Percentiles rank a stretch among this genome's conserved stretches.
Conservation (phyloP, 805 yeast genomes). For the Candida broadrunensis region DNA sequence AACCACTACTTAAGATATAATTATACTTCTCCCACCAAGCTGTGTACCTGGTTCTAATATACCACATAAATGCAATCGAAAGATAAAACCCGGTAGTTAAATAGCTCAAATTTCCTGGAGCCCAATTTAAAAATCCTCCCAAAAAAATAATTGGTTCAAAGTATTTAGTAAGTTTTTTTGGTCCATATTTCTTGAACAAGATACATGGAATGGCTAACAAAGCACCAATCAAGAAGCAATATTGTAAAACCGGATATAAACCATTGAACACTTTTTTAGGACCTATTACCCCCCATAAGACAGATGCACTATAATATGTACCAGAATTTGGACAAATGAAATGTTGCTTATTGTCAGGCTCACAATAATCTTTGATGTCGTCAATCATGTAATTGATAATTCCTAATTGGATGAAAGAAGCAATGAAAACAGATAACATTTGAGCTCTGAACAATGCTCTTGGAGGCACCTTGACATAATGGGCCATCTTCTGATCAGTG, state of each 20-base stretch:
- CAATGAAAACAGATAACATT: constrained; percentile 17
- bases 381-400: constrained; percentile 17
- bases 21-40: constrained; percentile 69
- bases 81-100: constrained; percentile 53
- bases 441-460: constrained; percentile 36
- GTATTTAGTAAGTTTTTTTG: constrained; percentile 12
- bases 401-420: constrained; percentile 19
- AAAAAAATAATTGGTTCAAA: constrained; percentile 52
- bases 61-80: constrained; percentile 51
- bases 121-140: constrained; percentile 41
- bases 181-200: constrained; percentile 14
- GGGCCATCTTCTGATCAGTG: constrained; percentile 30
- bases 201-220: constrained; percentile 17
- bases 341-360: constrained; percentile 16
- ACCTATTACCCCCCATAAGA: constrained; percentile 50
- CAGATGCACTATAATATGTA: constrained; percentile 45
- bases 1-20: constrained; percentile 50
- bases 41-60: constrained; percentile 40
- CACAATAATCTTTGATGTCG: constrained; percentile 17
- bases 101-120: constrained; percentile 44
- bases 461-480: constrained; percentile 40
- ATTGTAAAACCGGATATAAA: constrained; percentile 46
- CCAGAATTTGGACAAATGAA: constrained; percentile 20
- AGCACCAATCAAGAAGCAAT: constrained; percentile 53
- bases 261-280: constrained; percentile 53